Evolutionary conservation across 208 protist genomes (phyloP).

Genomic region (Trypanosoma platydactyli): DNA sequence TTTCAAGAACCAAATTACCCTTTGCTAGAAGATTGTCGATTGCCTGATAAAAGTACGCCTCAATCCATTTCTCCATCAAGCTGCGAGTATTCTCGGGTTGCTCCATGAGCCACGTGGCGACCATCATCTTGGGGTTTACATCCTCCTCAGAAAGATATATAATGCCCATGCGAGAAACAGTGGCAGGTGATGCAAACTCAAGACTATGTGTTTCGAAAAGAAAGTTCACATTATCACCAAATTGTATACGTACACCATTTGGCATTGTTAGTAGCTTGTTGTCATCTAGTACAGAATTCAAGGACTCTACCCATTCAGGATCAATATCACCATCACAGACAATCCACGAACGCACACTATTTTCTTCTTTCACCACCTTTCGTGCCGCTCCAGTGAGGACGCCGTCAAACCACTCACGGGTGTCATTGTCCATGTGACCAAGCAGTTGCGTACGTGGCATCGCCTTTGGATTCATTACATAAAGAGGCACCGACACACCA

Average conservation of each 20-base stretch:
- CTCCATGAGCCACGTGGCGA: conserved; percentile 90
- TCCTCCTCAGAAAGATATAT: conserved; percentile 98
- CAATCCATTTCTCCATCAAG: conserved; percentile 84
- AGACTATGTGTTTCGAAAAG: conserved; percentile 98
- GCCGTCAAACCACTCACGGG: conserved; percentile 98
- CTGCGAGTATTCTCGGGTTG: conserved; percentile 75
- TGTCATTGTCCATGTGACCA: conserved; percentile 98
- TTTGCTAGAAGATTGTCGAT: conserved; percentile 85
- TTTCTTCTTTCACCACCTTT: conserved; percentile 94
- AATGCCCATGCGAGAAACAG: conserved; percentile 98
- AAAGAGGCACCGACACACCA: conserved; percentile 80
- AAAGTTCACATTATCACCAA: conserved; percentile 98
- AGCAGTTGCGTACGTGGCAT: conserved; percentile 95
- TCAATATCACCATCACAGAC: conserved; percentile 99
- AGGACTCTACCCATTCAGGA: conserved; percentile 98
- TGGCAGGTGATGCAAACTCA: conserved; percentile 96
- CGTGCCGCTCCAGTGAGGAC: conserved; percentile 95
- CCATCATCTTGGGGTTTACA: conserved; percentile 90
- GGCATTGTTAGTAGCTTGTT: conserved; percentile 98
- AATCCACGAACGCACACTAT: conserved; percentile 93
- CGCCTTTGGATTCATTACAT: conserved; percentile 98
- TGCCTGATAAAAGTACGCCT: conserved; percentile 93
- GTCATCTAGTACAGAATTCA: conserved; percentile 99
- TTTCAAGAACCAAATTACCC: conserved; percentile 83
- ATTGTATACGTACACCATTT: conserved; percentile 98